A percentile compares a stretch with the other conserved stretches of the same genome.
These are phyloP conservation scores for Penicillium sp. DNA, from an alignment of 2,329 filamentous ascomycete genomes.

Conservation along the genomic window DNA sequence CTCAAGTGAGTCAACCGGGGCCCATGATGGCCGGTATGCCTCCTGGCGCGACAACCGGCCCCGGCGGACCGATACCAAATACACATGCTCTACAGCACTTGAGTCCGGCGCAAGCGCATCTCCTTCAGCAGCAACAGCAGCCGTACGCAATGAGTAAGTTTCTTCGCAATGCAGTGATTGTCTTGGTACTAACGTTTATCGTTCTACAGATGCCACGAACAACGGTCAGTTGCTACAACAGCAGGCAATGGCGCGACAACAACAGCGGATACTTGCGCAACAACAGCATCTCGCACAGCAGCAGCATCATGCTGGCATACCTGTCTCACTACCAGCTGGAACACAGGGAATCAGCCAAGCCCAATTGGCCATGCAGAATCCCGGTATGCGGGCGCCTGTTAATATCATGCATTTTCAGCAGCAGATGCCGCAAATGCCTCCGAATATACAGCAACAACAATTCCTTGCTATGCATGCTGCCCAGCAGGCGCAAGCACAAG, in stretches of 20 bases:
- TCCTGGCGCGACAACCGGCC: constrained; percentile 51
- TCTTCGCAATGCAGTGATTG: not conserved
- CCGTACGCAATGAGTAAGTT: constrained; percentile 41
- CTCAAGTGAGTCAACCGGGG: constrained; percentile 58
- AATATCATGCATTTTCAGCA: constrained; percentile 40
- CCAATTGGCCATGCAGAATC: constrained; percentile 43
- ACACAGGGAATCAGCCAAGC: constrained; percentile 38
- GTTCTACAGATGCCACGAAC: constrained; percentile 29
- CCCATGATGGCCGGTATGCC: constrained; percentile 64
- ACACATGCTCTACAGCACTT: constrained; percentile 60
- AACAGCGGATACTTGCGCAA: constrained; percentile 26
- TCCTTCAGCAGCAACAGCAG: constrained; percentile 50
- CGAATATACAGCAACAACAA: constrained; percentile 43
- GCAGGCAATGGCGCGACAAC: constrained; percentile 16
- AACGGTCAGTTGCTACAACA: constrained; percentile 42
- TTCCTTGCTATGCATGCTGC: constrained; percentile 32
- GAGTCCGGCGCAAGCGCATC: constrained; percentile 46
- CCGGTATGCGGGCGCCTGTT: constrained; percentile 33
- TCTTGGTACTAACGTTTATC: not conserved
- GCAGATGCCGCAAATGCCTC: constrained; percentile 38
- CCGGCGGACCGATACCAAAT: constrained; percentile 49
- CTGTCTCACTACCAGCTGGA: constrained; percentile 40
- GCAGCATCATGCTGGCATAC: constrained; percentile 26
- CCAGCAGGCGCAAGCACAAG: constrained; percentile 18
- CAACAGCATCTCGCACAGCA: constrained; percentile 26